A percentile compares a stretch with the other conserved stretches of the same genome.
Evolutionary conservation across 768 basidiomycete species (phyloP).

Genomic region (Mycena rebaudengoi): DNA sequence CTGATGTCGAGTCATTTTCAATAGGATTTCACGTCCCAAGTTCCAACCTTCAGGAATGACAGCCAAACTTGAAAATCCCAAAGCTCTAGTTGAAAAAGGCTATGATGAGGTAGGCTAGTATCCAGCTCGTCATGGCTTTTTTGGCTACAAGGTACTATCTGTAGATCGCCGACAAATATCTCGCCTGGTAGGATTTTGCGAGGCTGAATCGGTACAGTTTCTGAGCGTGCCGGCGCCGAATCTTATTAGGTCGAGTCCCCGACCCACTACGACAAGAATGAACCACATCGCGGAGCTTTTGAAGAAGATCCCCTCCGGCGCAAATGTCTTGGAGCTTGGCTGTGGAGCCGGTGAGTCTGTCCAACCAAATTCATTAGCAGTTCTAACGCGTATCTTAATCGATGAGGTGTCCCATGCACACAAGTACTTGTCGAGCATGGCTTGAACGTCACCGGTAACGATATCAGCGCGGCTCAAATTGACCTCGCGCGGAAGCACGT

Average conservation of each 20-base stretch:
- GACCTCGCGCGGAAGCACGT: slow-evolving; percentile 33
- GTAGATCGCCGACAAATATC: slow-evolving; percentile 19
- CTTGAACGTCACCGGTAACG: slow-evolving; percentile 35
- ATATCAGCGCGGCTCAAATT: slow-evolving; percentile 39
- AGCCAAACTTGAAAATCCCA: slow-evolving; percentile 21
- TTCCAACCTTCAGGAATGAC: too few species aligned
- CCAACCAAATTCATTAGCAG: too few species aligned
- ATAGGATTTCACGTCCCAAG: too few species aligned
- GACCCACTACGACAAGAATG: slow-evolving; percentile 29
- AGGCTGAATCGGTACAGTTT: too few species aligned
- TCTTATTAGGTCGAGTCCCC: slow-evolving; percentile 26
- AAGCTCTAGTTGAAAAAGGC: slow-evolving; percentile 8
- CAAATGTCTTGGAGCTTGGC: slow-evolving; percentile 37
- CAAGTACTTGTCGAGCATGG: slow-evolving; percentile 31
- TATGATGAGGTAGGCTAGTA: slow-evolving; percentile 10
- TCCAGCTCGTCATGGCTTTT: too few species aligned
- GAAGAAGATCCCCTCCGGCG: slow-evolving; percentile 25
- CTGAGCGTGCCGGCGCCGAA: neutral
- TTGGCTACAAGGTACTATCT: too few species aligned
- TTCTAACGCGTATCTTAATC: too few species aligned
- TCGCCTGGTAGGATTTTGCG: slow-evolving; percentile 20
- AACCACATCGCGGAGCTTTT: slow-evolving; percentile 30
- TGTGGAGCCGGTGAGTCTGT: slow-evolving; percentile 43
- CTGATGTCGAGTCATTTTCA: too few species aligned
- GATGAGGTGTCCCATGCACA: slow-evolving; percentile 33